phyloP scores from a whole-genome alignment of 2,329 filamentous ascomycete genomes.

The Aspergillus melleus region DNA sequence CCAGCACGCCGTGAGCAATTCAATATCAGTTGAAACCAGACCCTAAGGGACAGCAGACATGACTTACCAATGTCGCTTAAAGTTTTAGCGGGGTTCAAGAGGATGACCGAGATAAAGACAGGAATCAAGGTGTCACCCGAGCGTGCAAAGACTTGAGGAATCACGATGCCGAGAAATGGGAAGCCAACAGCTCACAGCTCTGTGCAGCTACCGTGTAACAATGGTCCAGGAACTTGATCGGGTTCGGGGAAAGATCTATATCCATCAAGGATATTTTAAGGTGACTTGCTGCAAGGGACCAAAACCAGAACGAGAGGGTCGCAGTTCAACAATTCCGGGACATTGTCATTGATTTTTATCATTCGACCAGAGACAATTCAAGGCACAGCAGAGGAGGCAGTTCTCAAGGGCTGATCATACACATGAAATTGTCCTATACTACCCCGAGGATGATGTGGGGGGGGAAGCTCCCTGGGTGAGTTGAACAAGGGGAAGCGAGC shows the following conservation, averaged over 20 bases:
- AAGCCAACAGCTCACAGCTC: neutral
- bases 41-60: neutral
- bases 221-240: neutral
- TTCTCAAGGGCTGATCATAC: constrained; percentile 7
- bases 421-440: constrained; percentile 2
- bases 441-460: neutral
- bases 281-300: constrained; percentile 7
- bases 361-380: neutral
- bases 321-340: constrained; percentile 6
- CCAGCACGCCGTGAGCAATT: neutral
- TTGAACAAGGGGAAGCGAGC: constrained; percentile 4
- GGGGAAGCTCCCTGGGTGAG: constrained; percentile 2
- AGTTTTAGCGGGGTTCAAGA: neutral
- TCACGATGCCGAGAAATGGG: constrained; percentile 1
- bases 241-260: constrained; percentile 6
- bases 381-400: neutral
- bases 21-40: neutral
- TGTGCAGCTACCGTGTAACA: constrained; percentile 4
- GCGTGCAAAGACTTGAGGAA: neutral
- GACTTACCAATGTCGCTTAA: neutral
- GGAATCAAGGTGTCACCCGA: constrained; percentile 2
- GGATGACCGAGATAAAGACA: neutral
- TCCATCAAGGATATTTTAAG: constrained; percentile 2
- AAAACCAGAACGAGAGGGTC: constrained; percentile 5
- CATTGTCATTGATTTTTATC: constrained; percentile 5